Conservation (phyloP, 2,329 filamentous ascomycete genomes). For the Xylariaceae sp. region DNA sequence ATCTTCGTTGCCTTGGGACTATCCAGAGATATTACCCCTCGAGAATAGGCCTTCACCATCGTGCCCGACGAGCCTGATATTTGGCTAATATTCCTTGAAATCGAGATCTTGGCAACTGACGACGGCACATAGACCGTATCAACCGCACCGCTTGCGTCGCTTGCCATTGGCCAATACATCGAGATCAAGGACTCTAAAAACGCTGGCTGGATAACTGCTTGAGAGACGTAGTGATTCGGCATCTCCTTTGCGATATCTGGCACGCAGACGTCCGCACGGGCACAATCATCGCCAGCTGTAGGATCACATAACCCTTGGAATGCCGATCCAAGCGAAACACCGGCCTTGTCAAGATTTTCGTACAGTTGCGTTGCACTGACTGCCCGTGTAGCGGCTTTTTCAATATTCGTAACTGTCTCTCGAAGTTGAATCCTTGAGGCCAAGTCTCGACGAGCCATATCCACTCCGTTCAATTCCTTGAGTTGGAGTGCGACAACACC, state of each 20-base stretch:
- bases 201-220: constrained; percentile 35
- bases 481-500: constrained; percentile 44
- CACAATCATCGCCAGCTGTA: constrained; percentile 34
- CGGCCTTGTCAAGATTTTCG: constrained; percentile 40
- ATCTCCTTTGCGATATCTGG: constrained; percentile 37
- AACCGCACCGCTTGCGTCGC: constrained; percentile 26
- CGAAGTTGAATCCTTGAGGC: constrained; percentile 29
- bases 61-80: constrained; percentile 27
- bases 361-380: constrained; percentile 41
- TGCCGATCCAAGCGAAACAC: constrained; percentile 46
- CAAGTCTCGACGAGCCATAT: constrained; percentile 31
- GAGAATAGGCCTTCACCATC: constrained; percentile 34
- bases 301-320: constrained; percentile 50
- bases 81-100: constrained; percentile 30
- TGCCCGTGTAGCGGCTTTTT: constrained; percentile 24
- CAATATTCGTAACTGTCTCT: constrained; percentile 28
- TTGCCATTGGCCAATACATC: constrained; percentile 39
- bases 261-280: constrained; percentile 33
- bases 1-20: constrained; percentile 35
- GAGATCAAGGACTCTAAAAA: constrained; percentile 39
- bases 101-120: constrained; percentile 36
- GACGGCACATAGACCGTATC: constrained; percentile 41
- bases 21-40: constrained; percentile 26
- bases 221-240: constrained; percentile 33
- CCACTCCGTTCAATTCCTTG: constrained; percentile 38